A percentile compares a stretch with the other conserved stretches of the same genome.
Conservation (phyloP, 2,329 filamentous ascomycete species). For the Fusarium pseudograminearum region DNA sequence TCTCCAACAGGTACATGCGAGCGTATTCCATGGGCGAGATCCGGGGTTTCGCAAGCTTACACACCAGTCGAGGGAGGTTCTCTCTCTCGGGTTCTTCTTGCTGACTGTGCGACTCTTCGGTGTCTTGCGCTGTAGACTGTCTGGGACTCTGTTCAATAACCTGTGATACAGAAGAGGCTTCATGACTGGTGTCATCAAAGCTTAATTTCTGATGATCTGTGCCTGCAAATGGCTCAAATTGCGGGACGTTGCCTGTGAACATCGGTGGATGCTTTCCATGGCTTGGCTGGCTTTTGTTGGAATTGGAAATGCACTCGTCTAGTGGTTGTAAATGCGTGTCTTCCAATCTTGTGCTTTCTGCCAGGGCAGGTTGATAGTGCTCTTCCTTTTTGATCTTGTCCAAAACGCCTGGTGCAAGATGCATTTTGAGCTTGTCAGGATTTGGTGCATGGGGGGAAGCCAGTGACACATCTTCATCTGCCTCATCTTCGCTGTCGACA, state of each 20-base stretch:
- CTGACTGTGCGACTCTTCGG: not conserved
- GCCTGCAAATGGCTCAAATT: slow-evolving; percentile 33
- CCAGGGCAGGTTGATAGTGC: slow-evolving; percentile 39
- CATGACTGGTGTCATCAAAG: slow-evolving; percentile 2
- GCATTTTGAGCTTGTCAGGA: slow-evolving; percentile 46
- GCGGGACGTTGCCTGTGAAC: slow-evolving; percentile 45
- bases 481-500: slow-evolving; percentile 53
- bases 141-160: not conserved
- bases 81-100: slow-evolving; percentile 9
- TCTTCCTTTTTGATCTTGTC: slow-evolving; percentile 48
- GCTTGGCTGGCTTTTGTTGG: slow-evolving; percentile 10
- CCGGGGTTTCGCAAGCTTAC: slow-evolving; percentile 46
- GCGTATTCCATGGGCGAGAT: slow-evolving; percentile 58
- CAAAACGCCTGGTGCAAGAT: slow-evolving; percentile 44
- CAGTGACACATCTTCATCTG: slow-evolving; percentile 40
- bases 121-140: not conserved
- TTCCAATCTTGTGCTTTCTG: slow-evolving; percentile 7
- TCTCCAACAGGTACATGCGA: slow-evolving; percentile 53
- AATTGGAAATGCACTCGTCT: not conserved
- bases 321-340: slow-evolving; percentile 2
- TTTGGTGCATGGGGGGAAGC: slow-evolving; percentile 51
- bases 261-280: slow-evolving; percentile 25
- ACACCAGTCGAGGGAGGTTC: slow-evolving; percentile 2
- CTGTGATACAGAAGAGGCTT: not conserved
- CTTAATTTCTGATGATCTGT: not conserved